These are phyloP conservation scores for Nemophila menziesii DNA, from an alignment of 257 asterid species.

Conservation along the genomic window DNA sequence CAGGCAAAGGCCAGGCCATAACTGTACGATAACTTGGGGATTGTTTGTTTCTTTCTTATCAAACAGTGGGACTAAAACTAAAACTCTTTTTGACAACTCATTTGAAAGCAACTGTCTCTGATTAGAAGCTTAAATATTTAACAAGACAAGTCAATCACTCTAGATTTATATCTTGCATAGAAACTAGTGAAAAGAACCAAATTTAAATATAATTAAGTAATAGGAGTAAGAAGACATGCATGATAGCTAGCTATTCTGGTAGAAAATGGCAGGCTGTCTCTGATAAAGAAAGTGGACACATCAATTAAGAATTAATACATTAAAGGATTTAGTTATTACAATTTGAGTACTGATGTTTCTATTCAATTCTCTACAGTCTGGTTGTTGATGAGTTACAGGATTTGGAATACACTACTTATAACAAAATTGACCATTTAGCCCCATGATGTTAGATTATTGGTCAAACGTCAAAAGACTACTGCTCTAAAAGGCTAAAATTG, in stretches of 20 bases:
- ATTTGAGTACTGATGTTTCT: background rate
- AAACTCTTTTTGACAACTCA: background rate
- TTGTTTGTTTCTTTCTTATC: slow-evolving; percentile 5
- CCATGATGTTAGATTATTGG: background rate
- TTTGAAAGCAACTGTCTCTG: background rate
- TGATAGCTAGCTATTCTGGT: background rate
- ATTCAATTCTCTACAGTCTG: background rate
- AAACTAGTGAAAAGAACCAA: background rate
- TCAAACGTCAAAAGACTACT: too few species aligned
- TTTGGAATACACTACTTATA: background rate
- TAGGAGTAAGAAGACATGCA: background rate
- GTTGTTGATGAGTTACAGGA: slow-evolving; percentile 1
- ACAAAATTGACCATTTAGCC: background rate
- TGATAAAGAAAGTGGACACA: background rate
- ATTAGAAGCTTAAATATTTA: background rate
- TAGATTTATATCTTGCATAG: background rate
- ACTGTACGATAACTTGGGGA: background rate
- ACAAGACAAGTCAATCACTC: background rate
- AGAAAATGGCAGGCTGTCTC: background rate
- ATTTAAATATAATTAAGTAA: background rate
- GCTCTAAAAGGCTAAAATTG: too few species aligned
- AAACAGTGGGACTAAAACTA: background rate
- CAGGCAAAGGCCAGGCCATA: background rate
- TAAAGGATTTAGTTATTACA: background rate
- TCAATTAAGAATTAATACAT: too few species aligned